phyloP scores from a whole-genome alignment of 805 yeast species.

The Wickerhamomyces sydowiorum region DNA sequence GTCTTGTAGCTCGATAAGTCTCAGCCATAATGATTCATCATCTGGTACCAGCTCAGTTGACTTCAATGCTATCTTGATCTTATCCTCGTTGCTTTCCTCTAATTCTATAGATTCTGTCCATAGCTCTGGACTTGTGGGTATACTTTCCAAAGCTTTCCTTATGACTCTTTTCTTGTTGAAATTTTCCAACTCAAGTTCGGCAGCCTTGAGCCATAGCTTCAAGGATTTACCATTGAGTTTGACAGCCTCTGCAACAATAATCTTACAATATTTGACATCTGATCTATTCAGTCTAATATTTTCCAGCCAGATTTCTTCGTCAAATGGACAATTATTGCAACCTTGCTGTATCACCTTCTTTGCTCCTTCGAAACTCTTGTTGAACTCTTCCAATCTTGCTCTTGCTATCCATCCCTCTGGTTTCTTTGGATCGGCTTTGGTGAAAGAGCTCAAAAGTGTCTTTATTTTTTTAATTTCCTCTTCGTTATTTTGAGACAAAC shows the following conservation, averaged over 20 bases:
- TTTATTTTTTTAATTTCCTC: conserved; percentile 60
- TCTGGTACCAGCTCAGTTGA: conserved; percentile 67
- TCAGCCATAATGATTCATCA: conserved; percentile 62
- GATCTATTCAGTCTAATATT: conserved; percentile 54
- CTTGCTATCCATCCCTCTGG: conserved; percentile 84
- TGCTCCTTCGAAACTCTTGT: conserved; percentile 51
- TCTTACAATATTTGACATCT: conserved; percentile 41
- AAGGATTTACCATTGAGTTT: conserved; percentile 48
- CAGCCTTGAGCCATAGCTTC: conserved; percentile 69
- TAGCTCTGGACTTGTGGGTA: conserved; percentile 51
- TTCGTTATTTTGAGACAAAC: conserved; percentile 8
- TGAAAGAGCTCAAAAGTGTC: conserved; percentile 54
- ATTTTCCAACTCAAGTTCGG: conserved; percentile 55
- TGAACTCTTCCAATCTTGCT: conserved; percentile 70
- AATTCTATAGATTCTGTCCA: conserved; percentile 64
- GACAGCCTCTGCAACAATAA: conserved; percentile 63
- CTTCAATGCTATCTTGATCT: conserved; percentile 47
- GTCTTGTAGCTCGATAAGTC: conserved; percentile 39
- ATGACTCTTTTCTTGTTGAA: conserved; percentile 50
- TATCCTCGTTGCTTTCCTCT: conserved; percentile 49
- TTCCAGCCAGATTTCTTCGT: conserved; percentile 80
- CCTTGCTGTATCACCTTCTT: conserved; percentile 65
- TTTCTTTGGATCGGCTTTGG: conserved; percentile 66
- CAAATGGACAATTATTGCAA: conserved; percentile 57
- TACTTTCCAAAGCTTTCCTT: conserved; percentile 63